phyloP scores from a whole-genome alignment of 106 monocot species.

The Apostasia ramifera region DNA sequence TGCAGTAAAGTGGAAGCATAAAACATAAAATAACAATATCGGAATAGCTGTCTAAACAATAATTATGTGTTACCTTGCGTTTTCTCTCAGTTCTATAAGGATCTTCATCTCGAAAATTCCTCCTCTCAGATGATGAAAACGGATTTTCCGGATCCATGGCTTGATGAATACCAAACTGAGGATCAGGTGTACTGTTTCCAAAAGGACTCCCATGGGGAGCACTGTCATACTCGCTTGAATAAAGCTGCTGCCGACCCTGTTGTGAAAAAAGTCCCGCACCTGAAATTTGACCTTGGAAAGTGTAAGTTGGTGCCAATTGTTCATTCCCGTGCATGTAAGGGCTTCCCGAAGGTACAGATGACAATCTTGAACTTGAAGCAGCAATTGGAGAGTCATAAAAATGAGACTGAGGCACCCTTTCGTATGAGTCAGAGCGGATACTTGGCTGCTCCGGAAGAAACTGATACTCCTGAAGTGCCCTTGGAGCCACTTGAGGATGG shows the following conservation, averaged over 20 bases:
- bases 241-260: constrained; percentile 37
- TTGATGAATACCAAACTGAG: constrained; percentile 35
- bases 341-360: constrained; percentile 37
- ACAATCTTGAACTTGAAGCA: constrained; percentile 20
- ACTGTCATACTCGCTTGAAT: constrained; percentile 57
- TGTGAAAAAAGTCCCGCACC: constrained; percentile 30
- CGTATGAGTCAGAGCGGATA: constrained; percentile 54
- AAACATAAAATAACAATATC: not conserved
- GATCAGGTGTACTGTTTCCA: constrained; percentile 31
- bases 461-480: constrained; percentile 86
- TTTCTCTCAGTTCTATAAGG: constrained; percentile 55
- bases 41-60: not conserved
- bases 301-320: constrained; percentile 39
- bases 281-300: constrained; percentile 56
- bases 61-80: constrained; percentile 54
- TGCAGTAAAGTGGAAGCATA: constrained; percentile 9
- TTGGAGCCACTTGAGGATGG: constrained; percentile 46
- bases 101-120: constrained; percentile 55
- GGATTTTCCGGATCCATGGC: constrained; percentile 43
- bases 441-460: constrained; percentile 97
- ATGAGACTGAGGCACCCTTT: constrained; percentile 59
- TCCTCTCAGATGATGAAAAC: constrained; percentile 50
- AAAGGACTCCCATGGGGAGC: constrained; percentile 24
- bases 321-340: constrained; percentile 57
- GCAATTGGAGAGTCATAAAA: constrained; percentile 53